Conservation (phyloP, 305 asterid genomes). For the Petunia hybrid region DNA sequence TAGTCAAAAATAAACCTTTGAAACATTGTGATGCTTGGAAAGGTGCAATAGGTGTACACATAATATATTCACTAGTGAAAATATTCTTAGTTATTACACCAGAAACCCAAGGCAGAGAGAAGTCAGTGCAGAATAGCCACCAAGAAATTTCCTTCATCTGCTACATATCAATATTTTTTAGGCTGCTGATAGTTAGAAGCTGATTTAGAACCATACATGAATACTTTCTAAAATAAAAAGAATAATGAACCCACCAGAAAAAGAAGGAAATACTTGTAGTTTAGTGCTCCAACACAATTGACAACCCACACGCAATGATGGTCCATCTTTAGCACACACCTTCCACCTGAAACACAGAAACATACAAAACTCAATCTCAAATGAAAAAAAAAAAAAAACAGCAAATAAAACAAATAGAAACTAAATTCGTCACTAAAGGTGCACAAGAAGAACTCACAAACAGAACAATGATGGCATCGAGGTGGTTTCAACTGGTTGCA, state of each 20-base stretch:
- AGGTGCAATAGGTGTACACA: background rate
- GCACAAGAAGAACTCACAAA: constrained; percentile 72
- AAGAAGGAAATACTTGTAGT: constrained; percentile 97
- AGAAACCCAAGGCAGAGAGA: background rate
- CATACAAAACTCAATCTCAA: constrained; percentile 37
- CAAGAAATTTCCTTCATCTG: background rate
- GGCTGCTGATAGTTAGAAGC: constrained; percentile 12
- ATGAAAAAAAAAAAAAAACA: background rate
- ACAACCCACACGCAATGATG: constrained; percentile 99
- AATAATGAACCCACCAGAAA: constrained; percentile 71
- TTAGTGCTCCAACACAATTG: constrained; percentile 96
- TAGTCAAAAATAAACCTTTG: constrained; percentile 19
- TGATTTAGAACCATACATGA: background rate
- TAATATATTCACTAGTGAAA: background rate
- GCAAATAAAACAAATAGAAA: background rate
- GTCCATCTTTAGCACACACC: constrained; percentile 97
- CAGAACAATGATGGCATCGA: constrained; percentile 99
- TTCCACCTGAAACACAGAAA: constrained; percentile 73
- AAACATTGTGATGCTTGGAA: background rate
- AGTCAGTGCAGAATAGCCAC: background rate
- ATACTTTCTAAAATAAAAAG: background rate
- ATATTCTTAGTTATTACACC: background rate
- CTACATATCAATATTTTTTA: background rate
- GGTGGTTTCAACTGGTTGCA: constrained; percentile 98
- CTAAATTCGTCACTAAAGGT: constrained; percentile 31